Conservation (phyloP, 495 filamentous ascomycete species). For the Hyaloscypha variabilis region DNA sequence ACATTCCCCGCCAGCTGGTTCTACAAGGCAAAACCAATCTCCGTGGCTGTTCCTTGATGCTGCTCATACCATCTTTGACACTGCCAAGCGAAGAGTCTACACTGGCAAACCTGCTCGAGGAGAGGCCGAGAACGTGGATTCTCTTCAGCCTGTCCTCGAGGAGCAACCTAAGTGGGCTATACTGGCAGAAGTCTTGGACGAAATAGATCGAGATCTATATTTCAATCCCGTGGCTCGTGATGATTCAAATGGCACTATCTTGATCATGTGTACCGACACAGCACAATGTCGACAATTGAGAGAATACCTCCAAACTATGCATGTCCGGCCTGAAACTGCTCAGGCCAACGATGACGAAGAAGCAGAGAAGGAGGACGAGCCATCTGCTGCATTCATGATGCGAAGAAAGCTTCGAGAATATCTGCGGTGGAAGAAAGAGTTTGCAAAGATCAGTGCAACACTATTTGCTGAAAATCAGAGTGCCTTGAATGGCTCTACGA, state of each 20-base stretch:
- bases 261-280: constrained; percentile 94
- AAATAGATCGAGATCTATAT: constrained; percentile 91
- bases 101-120: constrained; percentile 54
- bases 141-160: constrained; percentile 87
- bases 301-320: constrained; percentile 90
- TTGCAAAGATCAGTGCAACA: constrained; percentile 77
- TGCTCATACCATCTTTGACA: constrained; percentile 90
- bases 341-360: constrained; percentile 45
- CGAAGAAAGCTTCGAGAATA: constrained; percentile 84
- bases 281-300: constrained; percentile 86
- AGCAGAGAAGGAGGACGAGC: constrained; percentile 46
- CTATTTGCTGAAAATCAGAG: constrained; percentile 80
- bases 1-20: constrained; percentile 84
- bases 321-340: constrained; percentile 59
- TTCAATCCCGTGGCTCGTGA: constrained; percentile 74
- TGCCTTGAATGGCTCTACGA: constrained; percentile 65
- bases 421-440: constrained; percentile 87
- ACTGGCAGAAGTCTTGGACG: constrained; percentile 82
- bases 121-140: constrained; percentile 47
- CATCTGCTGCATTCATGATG: constrained; percentile 87
- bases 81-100: constrained; percentile 89
- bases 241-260: constrained; percentile 85
- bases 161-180: constrained; percentile 93
- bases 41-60: constrained; percentile 97
- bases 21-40: constrained; percentile 84